A percentile compares a stretch with the other conserved stretches of the same genome.
These are phyloP conservation scores for Tillandsia leiboldiana DNA, from an alignment of 176 grass and related monocot species.

Conservation along the genomic window DNA sequence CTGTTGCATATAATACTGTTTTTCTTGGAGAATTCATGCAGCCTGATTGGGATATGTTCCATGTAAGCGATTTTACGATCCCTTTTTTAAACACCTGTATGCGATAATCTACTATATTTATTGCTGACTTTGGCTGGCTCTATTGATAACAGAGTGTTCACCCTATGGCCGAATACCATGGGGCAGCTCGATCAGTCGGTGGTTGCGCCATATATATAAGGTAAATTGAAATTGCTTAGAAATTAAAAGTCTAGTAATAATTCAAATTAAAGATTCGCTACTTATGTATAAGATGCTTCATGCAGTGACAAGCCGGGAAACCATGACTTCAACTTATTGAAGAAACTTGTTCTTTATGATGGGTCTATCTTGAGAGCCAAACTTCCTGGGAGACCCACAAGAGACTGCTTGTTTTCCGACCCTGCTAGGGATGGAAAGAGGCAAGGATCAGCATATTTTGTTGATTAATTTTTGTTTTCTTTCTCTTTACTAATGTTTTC, in stretches of 20 bases:
- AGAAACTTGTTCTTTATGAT: slow-evolving; percentile 71
- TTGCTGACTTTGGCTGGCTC: slow-evolving; percentile 5
- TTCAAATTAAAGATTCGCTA: background rate
- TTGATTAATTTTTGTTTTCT: no score
- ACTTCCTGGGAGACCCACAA: slow-evolving; percentile 52
- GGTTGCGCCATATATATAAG: slow-evolving; percentile 84
- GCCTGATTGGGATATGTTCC: slow-evolving; percentile 95
- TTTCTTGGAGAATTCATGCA: slow-evolving; percentile 82
- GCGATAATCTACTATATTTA: background rate
- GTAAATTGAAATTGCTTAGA: slow-evolving; percentile 9
- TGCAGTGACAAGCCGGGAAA: slow-evolving; percentile 68
- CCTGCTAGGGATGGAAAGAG: slow-evolving; percentile 73
- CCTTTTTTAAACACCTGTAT: background rate
- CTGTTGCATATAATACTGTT: slow-evolving; percentile 58
- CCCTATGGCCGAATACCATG: slow-evolving; percentile 64
- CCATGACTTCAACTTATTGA: slow-evolving; percentile 74
- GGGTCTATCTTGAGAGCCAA: slow-evolving; percentile 71
- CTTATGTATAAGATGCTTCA: background rate
- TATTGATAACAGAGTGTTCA: slow-evolving; percentile 39
- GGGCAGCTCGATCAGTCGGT: slow-evolving; percentile 53
- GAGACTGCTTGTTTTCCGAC: slow-evolving; percentile 71
- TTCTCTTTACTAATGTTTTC: no score
- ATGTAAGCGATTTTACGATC: slow-evolving; percentile 31
- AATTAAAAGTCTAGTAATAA: background rate
- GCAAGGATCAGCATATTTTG: slow-evolving; percentile 13